Conservation (phyloP, 2,329 filamentous ascomycete genomes). For the Aureobasidium namibiae region DNA sequence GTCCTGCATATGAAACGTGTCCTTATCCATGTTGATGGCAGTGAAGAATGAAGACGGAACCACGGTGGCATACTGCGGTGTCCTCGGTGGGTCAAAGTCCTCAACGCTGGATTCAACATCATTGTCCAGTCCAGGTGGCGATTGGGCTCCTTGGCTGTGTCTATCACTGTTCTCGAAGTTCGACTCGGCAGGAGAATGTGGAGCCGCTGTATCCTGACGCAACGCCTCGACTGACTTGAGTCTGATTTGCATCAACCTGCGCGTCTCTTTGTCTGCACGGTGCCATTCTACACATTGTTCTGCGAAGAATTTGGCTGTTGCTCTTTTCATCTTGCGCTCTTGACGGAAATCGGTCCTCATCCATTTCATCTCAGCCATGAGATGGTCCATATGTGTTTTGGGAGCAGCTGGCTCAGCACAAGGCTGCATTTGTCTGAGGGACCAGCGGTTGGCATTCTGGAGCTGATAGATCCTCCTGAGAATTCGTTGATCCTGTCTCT, state of each 20-base stretch:
- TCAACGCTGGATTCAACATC: conserved; percentile 7
- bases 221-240: conserved; percentile 32
- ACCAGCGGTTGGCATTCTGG: conserved; percentile 89
- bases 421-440: conserved; percentile 78
- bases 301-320: conserved; percentile 70
- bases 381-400: conserved; percentile 72
- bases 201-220: conserved; percentile 16
- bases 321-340: conserved; percentile 88
- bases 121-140: conserved; percentile 12
- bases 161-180: conserved; percentile 10
- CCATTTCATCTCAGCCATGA: conserved; percentile 92
- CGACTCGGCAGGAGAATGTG: conserved; percentile 18
- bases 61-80: conserved; percentile 13
- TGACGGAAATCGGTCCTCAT: conserved; percentile 95
- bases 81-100: conserved; percentile 12
- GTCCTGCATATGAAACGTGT: conserved; percentile 12
- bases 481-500: conserved; percentile 81
- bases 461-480: conserved; percentile 80
- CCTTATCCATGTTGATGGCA: conserved; percentile 14
- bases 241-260: conserved; percentile 60
- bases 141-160: conserved; percentile 2
- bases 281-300: conserved; percentile 79
- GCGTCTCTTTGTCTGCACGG: conserved; percentile 53
- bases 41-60: conserved; percentile 14
- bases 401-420: conserved; percentile 71